Evolutionary conservation across 768 basidiomycete genomes (phyloP), one percentile per base, ranked within the genome.

Genomic region (Cantharellus cinnabarinus): DNA sequence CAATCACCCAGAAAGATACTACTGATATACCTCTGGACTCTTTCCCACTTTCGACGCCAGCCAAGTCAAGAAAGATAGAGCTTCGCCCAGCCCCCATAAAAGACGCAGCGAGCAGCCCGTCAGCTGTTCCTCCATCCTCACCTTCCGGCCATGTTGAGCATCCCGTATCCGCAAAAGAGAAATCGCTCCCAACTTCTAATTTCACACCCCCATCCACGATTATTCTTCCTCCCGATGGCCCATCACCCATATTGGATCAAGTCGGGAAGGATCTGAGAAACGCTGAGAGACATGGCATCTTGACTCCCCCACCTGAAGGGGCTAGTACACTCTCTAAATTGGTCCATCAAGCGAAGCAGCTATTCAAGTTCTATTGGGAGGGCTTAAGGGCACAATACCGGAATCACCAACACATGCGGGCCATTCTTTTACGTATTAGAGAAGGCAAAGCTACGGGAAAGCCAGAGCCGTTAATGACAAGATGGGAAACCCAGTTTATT

Each of bases 341-440:
- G 51, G 68, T 65, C 52, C 77, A 78, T 58, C 75, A 77, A 61
- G 75, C 67, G 3, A 64, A 77, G 64, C 73, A 68, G 58, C 63
- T 69, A 5, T 65, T 83, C 82, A 88, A 88, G 83, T 91, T 91
- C 69, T 91, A 91, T 70, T 82, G 73, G 65, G 74, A 79, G 41
- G 89, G 87, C 37, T 71, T 85, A 60, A 85, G 81, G 69, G 74
- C 83, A 61, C 79, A 90, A 62, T 77, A 57, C 20, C 58, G 61
- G 20, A 64, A 89, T 62, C 74, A 79, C 14, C 72, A 72, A 63
- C 74, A 79, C 48, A 79, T 75, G 15, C 68, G 70, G 3, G 72
- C 69, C 5, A 85, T 90, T 55, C 71, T 68, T 29, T 70, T 72
- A 3, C 78, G 87, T 42, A 72, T 82, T n/a, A 41, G 62, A 42